Evolutionary conservation across 2,329 filamentous ascomycete genomes (phyloP), one percentile per base, ranked within the genome.

Genomic region (Pyrenophora seminiperda): DNA sequence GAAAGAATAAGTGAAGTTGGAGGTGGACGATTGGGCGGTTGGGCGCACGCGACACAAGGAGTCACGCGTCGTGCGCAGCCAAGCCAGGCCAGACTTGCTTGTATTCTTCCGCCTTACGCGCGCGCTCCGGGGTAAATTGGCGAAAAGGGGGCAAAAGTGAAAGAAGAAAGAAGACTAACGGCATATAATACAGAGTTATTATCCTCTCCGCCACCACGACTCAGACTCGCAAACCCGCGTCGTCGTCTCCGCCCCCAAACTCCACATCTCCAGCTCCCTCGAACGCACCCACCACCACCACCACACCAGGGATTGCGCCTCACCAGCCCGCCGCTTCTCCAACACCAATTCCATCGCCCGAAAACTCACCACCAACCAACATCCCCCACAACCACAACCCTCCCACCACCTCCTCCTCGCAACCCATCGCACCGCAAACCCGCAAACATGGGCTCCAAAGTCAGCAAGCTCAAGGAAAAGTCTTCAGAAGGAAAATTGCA

Each of bases 371-470:
- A 40, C 17, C 34, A 27, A 15, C 22, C 7, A n/a, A 30, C n/a
- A n/a, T n/a, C n/a, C n/a, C n/a, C n/a, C n/a, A 27, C 46, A n/a
- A 9, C 29, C 17, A 31, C 5, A 9, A 18, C 31, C 32, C 19
- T 14, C 24, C 15, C 29, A 20, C 30, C n/a, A n/a, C n/a, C n/a
- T n/a, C n/a, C n/a, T n/a, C n/a, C n/a, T n/a, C n/a, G n/a, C n/a
- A n/a, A n/a, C n/a, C n/a, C n/a, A n/a, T n/a, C 10, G 32, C 32
- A 18, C 31, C 5, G 17, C 32, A 40, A 43, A 30, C 39, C 14
- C 27, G n/a, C 5, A 50, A 27, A 27, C n/a, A 71, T 71, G 68
- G 68, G 68, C 17, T 70, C 68, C 29, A 68, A 68, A 46, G 47
- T 58, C 27, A 62, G 55, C 50, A 67, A 68, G 42, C 41, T 65